A percentile compares a stretch with the other conserved stretches of the same genome.
phyloP scores from a whole-genome alignment of 768 basidiomycete species.

The Tephrocybe sp. region DNA sequence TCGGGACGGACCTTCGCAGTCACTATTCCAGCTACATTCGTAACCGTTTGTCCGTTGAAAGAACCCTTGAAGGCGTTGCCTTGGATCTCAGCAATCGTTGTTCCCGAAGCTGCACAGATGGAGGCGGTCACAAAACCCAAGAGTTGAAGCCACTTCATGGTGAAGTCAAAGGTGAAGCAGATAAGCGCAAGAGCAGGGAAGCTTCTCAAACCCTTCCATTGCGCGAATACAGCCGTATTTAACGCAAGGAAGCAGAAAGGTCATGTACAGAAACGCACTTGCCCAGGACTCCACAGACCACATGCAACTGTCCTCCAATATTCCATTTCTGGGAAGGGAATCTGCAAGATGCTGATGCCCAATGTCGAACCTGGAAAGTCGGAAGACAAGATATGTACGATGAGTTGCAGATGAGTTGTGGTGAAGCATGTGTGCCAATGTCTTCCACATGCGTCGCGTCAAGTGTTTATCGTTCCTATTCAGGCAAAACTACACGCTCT shows the following conservation, averaged over 20 bases:
- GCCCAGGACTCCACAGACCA: slow-evolving; percentile 8
- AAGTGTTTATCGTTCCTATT: background rate
- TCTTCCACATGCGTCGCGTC: background rate
- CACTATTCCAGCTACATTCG: slow-evolving; percentile 49
- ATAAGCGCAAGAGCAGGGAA: background rate
- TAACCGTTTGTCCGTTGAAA: slow-evolving; percentile 41
- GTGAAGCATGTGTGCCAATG: slow-evolving; percentile 4
- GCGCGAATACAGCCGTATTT: slow-evolving; percentile 4
- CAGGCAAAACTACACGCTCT: background rate
- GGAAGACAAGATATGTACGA: slow-evolving; percentile 2
- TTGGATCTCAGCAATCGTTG: slow-evolving; percentile 52
- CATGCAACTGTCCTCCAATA: slow-evolving; percentile 15
- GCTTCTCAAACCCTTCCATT: background rate
- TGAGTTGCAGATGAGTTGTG: background rate
- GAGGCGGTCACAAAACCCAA: slow-evolving; percentile 29
- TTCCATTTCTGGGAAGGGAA: slow-evolving; percentile 9
- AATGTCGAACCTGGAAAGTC: background rate
- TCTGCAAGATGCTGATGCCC: background rate
- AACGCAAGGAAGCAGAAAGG: background rate
- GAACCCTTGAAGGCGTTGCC: slow-evolving; percentile 50
- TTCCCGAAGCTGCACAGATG: slow-evolving; percentile 28
- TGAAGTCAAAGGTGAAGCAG: slow-evolving; percentile 5
- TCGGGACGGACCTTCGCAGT: slow-evolving; percentile 46
- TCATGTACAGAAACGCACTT: slow-evolving; percentile 8
- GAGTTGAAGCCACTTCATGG: slow-evolving; percentile 32